Evolutionary conservation across 345 rosid species (phyloP).

Genomic region (Citrus unshiu): DNA sequence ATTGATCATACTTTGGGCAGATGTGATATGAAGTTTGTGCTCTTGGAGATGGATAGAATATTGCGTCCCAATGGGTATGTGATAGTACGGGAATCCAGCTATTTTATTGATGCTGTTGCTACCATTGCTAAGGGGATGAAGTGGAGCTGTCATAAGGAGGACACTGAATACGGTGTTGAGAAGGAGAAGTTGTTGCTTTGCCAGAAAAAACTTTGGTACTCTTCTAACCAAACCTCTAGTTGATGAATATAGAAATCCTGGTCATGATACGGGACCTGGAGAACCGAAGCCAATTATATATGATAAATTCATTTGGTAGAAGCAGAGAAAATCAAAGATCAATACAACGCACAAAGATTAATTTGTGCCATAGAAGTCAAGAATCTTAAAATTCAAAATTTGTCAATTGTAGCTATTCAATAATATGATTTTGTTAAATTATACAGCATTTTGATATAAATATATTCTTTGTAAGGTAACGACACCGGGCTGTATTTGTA

Average conservation of each 20-base stretch:
- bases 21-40: conserved; percentile 83
- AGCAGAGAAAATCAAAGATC: conserved; percentile 1
- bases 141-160: conserved; percentile 81
- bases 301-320: not conserved
- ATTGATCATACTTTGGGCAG: conserved; percentile 33
- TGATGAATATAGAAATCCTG: conserved; percentile 14
- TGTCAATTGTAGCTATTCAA: conserved; percentile 15
- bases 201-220: conserved; percentile 89
- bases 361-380: conserved; percentile 11
- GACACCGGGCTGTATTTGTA: not conserved
- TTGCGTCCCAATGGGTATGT: conserved; percentile 76
- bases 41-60: conserved; percentile 91
- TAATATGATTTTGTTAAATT: conserved; percentile 22
- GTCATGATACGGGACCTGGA: not conserved
- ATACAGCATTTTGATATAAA: conserved; percentile 13
- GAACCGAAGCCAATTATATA: not conserved
- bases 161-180: conserved; percentile 54
- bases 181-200: conserved; percentile 84
- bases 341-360: conserved; percentile 6
- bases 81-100: conserved; percentile 75
- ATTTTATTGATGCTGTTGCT: conserved; percentile 59
- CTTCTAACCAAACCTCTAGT: conserved; percentile 48
- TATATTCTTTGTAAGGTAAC: conserved; percentile 25
- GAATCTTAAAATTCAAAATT: conserved; percentile 17
- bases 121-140: conserved; percentile 71